Base-by-base conservation (phyloP, 805 yeast species). In the Metschnikowia lunata region DNA sequence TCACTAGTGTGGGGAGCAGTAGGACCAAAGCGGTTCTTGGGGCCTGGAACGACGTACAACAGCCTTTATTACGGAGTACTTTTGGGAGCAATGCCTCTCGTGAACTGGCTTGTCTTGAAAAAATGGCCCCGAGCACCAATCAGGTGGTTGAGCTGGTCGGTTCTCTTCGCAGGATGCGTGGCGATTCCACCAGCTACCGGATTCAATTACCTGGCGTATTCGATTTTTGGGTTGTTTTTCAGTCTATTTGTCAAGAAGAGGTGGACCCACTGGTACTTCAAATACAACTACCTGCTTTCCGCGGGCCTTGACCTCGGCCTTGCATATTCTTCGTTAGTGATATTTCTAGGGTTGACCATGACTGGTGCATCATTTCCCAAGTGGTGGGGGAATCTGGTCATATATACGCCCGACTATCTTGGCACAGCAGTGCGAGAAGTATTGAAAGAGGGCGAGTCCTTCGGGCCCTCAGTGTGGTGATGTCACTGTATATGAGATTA, bases 1-100 rank as follows among this genome's bases (percentile, higher is more conserved):
- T 47, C 53, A 10, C 48, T 56, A 28, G 54, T 53, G 1, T 56
- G 76, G 57, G 85, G 90, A 34, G 37, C 63, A 30, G 41, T 61
- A 46, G 52, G 52, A 2, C 52, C 52, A 6, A 48, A 64, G 41
- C 29, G 64, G 56, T 49, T 62, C 60, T 49, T 61, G 57, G 43
- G 53, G 36, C 27, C 73, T 56, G 63, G 58, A 4, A 49, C 52
- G 32, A 34, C 48, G 7, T 49, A 49, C 34, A 49, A 49, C 34
- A 44, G 50, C 14, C 43, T 49, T 26, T 34, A 46, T 36, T 49
- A 42, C 36, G 48, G 49, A 36, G 37, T 49, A 34, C 45, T 49
- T 28, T 42, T 49, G 26, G 53, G 51, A 9, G 32, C 31, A 18
- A 38, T 44, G 39, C 43, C 47, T 18, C 15, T 43, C 7, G n/a